A percentile compares a stretch with the other conserved stretches of the same genome.
Conservation (phyloP, 352 stramenopile genomes). For the Aphanomyces invadans region DNA sequence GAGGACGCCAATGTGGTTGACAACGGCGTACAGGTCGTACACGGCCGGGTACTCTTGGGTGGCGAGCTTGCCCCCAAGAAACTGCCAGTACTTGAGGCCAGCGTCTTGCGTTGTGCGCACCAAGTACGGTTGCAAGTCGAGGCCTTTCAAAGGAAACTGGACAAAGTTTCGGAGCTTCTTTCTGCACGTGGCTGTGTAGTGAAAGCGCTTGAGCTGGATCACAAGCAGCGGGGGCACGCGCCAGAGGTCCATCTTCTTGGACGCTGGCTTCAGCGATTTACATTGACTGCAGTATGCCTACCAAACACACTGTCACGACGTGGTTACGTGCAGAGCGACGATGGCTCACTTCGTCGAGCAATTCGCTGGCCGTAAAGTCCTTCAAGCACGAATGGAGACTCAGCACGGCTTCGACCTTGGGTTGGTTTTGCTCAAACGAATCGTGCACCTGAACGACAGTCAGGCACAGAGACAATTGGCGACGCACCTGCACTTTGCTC, state of each 20-base stretch:
- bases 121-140: conserved; percentile 83
- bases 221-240: conserved; percentile 94
- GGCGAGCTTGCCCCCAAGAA: conserved; percentile 29
- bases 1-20: conserved; percentile 96
- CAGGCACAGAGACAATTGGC: no score
- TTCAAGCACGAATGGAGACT: conserved; percentile 78
- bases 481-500: conserved; percentile 70
- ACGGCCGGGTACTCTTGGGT: conserved; percentile 52
- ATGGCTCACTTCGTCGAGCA: conserved; percentile 50
- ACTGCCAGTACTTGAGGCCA: conserved; percentile 20
- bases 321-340: neutral
- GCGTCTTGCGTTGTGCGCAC: conserved; percentile 35
- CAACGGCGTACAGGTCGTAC: conserved; percentile 96
- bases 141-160: conserved; percentile 90
- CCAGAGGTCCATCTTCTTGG: conserved; percentile 97
- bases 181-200: conserved; percentile 89
- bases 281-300: conserved; percentile 67
- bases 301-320: neutral
- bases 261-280: conserved; percentile 87
- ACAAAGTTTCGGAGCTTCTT: conserved; percentile 96
- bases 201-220: conserved; percentile 99
- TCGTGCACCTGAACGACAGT: conserved; percentile 27
- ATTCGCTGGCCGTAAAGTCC: conserved; percentile 79
- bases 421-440: conserved; percentile 40
- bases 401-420: conserved; percentile 67